Percentiles rank a stretch among this genome's conserved stretches.
Evolutionary conservation across 208 protist genomes (phyloP).

Genomic region (Sergeia podlipaevii): DNA sequence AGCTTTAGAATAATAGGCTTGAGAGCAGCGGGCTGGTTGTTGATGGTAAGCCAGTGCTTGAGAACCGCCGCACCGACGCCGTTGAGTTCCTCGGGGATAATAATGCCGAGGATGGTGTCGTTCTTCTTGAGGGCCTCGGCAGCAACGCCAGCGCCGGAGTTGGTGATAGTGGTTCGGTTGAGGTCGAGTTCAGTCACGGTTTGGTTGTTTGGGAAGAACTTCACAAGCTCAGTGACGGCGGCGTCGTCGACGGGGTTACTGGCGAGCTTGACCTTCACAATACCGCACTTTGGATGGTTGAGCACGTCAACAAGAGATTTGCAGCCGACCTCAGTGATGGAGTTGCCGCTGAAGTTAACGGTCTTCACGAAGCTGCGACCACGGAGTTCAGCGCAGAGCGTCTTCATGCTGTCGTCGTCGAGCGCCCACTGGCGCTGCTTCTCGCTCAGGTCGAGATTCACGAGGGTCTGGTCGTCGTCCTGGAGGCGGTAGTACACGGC

Average conservation of each 20-base stretch:
- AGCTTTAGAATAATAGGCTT: slow-evolving; percentile 55
- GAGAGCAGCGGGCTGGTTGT: slow-evolving; percentile 49
- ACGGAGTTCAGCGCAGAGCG: slow-evolving; percentile 48
- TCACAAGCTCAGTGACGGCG: slow-evolving; percentile 39
- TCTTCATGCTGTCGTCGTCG: slow-evolving; percentile 58
- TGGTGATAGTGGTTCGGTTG: slow-evolving; percentile 35
- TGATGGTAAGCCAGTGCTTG: slow-evolving; percentile 59
- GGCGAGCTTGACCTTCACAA: slow-evolving; percentile 39
- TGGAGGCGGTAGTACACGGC: slow-evolving; percentile 48
- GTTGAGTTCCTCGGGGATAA: slow-evolving; percentile 27
- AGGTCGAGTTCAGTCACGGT: slow-evolving; percentile 43
- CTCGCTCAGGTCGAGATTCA: slow-evolving; percentile 44
- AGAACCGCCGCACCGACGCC: slow-evolving; percentile 21
- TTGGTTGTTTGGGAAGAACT: slow-evolving; percentile 54
- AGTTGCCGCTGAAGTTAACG: slow-evolving; percentile 60
- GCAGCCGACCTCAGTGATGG: slow-evolving; percentile 50
- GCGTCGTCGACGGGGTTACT: slow-evolving; percentile 65
- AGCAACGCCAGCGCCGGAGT: slow-evolving; percentile 28
- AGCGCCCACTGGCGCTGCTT: slow-evolving; percentile 26
- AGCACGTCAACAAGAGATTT: slow-evolving; percentile 43
- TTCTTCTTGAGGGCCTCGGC: slow-evolving; percentile 46
- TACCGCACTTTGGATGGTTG: slow-evolving; percentile 27
- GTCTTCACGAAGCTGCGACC: slow-evolving; percentile 32
- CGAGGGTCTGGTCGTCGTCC: slow-evolving; percentile 43
- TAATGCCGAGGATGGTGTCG: slow-evolving; percentile 18